Evolutionary conservation across 805 yeast genomes (phyloP).

Genomic region (Starmera amethionina): DNA sequence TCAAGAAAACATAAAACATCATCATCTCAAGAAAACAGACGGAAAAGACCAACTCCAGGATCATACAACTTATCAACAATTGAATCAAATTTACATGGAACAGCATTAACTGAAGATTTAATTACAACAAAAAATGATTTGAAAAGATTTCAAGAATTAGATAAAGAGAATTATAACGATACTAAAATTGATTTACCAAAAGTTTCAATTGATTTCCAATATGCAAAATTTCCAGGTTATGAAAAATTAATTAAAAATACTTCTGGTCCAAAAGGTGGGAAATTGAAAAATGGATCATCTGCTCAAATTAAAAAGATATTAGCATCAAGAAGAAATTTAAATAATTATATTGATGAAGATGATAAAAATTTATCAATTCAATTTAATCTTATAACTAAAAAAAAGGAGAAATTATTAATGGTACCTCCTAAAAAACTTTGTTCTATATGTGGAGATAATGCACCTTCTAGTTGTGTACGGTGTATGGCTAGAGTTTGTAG

Average conservation of each 20-base stretch:
- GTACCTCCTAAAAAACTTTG: slow-evolving; percentile 31
- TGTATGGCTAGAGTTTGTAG: slow-evolving; percentile 33
- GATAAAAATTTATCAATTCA: slow-evolving; percentile 24
- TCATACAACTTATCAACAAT: slow-evolving; percentile 17
- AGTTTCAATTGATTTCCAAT: slow-evolving; percentile 17
- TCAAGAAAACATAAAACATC: slow-evolving; percentile 7
- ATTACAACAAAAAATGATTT: slow-evolving; percentile 25
- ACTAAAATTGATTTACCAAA: slow-evolving; percentile 29
- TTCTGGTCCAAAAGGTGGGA: slow-evolving; percentile 2
- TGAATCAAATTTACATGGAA: slow-evolving; percentile 17
- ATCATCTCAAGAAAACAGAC: slow-evolving; percentile 2
- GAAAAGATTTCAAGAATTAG: slow-evolving; percentile 31
- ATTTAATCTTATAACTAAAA: slow-evolving; percentile 21
- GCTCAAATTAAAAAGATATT: slow-evolving; percentile 28
- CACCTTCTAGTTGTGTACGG: slow-evolving; percentile 30
- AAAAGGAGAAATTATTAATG: slow-evolving; percentile 17
- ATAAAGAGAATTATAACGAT: slow-evolving; percentile 35
- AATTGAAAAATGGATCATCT: slow-evolving; percentile 14
- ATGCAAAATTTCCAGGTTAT: slow-evolving; percentile 2
- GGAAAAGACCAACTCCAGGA: slow-evolving; percentile 18
- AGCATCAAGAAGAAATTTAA: slow-evolving; percentile 29
- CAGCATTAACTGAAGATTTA: slow-evolving; percentile 16
- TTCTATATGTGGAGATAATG: slow-evolving; percentile 35
- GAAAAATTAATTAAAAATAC: slow-evolving; percentile 2
- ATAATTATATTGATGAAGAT: slow-evolving; percentile 32